These are phyloP conservation scores for Boletellus emodensis DNA, from an alignment of 768 basidiomycete genomes.

Conservation along the genomic window DNA sequence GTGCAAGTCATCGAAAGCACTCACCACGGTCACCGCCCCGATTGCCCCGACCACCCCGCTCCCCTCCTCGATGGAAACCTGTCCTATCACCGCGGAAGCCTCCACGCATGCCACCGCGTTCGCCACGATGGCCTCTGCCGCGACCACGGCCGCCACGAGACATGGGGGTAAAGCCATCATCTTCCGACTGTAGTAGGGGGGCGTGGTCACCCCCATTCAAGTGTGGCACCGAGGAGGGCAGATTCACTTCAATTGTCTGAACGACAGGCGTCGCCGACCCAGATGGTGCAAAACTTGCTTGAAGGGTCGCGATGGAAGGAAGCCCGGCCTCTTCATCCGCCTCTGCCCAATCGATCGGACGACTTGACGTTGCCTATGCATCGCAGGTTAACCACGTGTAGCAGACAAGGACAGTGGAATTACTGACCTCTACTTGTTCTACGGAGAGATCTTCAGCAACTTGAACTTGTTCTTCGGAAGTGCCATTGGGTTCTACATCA, in stretches of 20 bases:
- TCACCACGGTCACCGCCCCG: slow-evolving; percentile 30
- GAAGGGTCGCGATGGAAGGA: slow-evolving; percentile 72
- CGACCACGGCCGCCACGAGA: slow-evolving; percentile 46
- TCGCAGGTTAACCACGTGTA: neutral
- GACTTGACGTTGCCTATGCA: slow-evolving; percentile 18
- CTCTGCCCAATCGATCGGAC: slow-evolving; percentile 72
- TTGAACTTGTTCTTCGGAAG: slow-evolving; percentile 16
- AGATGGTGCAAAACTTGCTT: slow-evolving; percentile 73
- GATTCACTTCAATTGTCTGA: slow-evolving; percentile 35
- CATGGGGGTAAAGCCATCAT: slow-evolving; percentile 60
- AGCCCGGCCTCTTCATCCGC: slow-evolving; percentile 75
- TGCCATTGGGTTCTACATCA: slow-evolving; percentile 28
- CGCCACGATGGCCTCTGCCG: slow-evolving; percentile 40
- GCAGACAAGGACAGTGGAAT: neutral
- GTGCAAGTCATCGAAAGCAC: neutral
- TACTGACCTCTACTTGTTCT: slow-evolving; percentile 32
- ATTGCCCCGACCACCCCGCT: slow-evolving; percentile 34
- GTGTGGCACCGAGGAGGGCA: slow-evolving; percentile 17
- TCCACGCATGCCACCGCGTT: slow-evolving; percentile 39
- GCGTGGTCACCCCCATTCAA: slow-evolving; percentile 21
- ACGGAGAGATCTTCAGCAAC: slow-evolving; percentile 4
- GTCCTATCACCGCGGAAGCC: slow-evolving; percentile 39
- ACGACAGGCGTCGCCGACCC: slow-evolving; percentile 60
- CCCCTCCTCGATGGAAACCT: slow-evolving; percentile 35
- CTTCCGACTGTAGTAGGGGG: slow-evolving; percentile 35